phyloP scores from a whole-genome alignment of 176 grass and related monocot species.

The Lolium rigidum region DNA sequence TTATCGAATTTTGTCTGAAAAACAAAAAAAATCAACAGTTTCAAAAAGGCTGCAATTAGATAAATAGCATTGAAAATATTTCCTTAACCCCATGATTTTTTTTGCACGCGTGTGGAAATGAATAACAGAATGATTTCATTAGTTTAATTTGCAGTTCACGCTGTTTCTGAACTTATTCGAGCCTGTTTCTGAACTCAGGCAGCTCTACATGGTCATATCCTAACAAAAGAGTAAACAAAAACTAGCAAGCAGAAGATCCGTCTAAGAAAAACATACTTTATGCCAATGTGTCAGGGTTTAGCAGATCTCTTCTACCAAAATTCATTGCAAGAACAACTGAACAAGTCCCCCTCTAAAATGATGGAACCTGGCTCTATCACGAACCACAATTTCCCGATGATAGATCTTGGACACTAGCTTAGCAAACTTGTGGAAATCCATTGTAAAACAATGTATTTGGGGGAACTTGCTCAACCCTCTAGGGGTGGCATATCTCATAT shows the following conservation, averaged over 20 bases:
- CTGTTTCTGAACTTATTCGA: not conserved
- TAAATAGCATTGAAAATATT: not conserved
- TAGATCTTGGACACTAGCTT: constrained; percentile 30
- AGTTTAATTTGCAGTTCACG: not conserved
- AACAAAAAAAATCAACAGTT: not conserved
- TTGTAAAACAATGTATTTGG: no score
- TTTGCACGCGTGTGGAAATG: no score
- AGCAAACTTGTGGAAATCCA: constrained; percentile 19
- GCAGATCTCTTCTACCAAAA: constrained; percentile 29
- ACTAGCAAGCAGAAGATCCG: not conserved
- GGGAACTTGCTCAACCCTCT: no score
- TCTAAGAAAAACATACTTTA: not conserved
- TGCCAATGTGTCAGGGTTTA: not conserved
- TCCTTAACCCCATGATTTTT: not conserved
- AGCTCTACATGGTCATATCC: constrained; percentile 8
- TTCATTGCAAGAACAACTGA: constrained; percentile 25
- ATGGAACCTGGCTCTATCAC: constrained; percentile 28
- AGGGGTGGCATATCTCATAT: no score
- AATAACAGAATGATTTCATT: not conserved
- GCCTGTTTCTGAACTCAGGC: not conserved
- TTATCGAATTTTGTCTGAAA: not conserved
- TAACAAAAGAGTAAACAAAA: not conserved
- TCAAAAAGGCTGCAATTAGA: not conserved
- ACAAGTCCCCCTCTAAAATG: constrained; percentile 19
- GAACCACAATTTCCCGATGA: constrained; percentile 21